phyloP scores from a whole-genome alignment of 2,329 filamentous ascomycete species.

The Penicillium vulpinum region DNA sequence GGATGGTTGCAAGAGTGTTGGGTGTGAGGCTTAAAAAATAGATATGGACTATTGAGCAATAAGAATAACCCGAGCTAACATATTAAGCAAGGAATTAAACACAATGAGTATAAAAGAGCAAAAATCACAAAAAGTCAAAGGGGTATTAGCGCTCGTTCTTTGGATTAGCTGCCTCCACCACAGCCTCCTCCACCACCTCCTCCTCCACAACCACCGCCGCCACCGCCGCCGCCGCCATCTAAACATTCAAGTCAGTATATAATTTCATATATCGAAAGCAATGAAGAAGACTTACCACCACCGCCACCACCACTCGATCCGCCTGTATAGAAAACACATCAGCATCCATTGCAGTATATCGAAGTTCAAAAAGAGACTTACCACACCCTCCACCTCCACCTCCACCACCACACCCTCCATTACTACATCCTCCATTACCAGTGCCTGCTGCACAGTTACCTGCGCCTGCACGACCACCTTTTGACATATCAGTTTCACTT shows the following conservation, averaged over 20 bases:
- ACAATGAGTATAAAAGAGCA: background rate
- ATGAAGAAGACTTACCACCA: conserved; percentile 9
- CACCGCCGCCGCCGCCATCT: background rate
- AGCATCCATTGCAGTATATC: background rate
- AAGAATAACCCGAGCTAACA: background rate
- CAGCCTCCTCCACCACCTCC: background rate
- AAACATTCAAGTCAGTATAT: background rate
- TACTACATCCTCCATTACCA: conserved; percentile 20
- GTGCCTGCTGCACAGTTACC: conserved; percentile 28
- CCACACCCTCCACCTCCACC: conserved; percentile 18
- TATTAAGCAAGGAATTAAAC: background rate
- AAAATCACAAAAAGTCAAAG: background rate
- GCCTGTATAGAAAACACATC: background rate
- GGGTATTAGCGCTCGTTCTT: background rate
- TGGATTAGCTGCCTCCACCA: conserved; percentile 1
- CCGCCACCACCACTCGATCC: conserved; percentile 10
- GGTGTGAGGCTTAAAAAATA: background rate
- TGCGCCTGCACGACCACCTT: conserved; percentile 17
- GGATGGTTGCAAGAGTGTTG: background rate
- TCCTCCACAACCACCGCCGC: background rate
- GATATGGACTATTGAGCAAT: background rate
- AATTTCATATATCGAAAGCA: background rate
- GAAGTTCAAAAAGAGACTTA: background rate
- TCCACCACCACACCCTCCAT: conserved; percentile 23
- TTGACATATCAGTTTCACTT: background rate